Base-by-base conservation (phyloP, 805 yeast genomes). In the Vanderwaltozyma verrucispora region DNA sequence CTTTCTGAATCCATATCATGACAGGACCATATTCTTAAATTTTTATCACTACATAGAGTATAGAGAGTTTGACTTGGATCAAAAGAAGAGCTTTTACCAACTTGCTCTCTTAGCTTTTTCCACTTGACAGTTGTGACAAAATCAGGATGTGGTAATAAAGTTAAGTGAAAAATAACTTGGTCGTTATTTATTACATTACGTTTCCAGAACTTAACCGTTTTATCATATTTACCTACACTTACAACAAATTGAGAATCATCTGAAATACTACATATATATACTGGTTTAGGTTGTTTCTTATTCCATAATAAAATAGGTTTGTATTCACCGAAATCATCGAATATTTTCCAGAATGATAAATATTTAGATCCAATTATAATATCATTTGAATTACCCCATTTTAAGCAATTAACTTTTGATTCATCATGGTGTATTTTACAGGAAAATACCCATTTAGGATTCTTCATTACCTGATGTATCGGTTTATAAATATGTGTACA, bases 141-240 rank as follows among this genome's bases (percentile, higher is more conserved):
- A 1, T 67, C 51, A 2, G 79, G 75, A 51, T 83, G 94, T n/a
- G 74, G 68, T 17, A 86, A 59, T 48, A 81, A 78, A 0, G 75
- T 62, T 43, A 85, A 62, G 48, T 81, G 92, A 53, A 85, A 86
- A 20, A 69, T 67, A 6, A 78, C 68, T 28, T 75, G 69, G 26
- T 73, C 75, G 20, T 71, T 69, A 25, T 81, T 86, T 50, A 77
- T 83, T 7, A 80, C 71, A 7, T 76, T 66, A 35, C 96, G 64
- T 37, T 77, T 68, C 95, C 95, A 88, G 2, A 85, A 65, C 51
- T 84, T 85, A 21, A 84, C 76, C 12, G 81, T 63, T 26, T 67
- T 65, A 54, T 85, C 95, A 53, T 69, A 73, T 29, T 63, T 64
- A 0, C 82, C 77, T 28, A 72, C 68, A 34, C 80, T 70, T 8